Base-by-base conservation (phyloP, 2,329 filamentous ascomycete species). In the Cytospora paraplurivora region DNA sequence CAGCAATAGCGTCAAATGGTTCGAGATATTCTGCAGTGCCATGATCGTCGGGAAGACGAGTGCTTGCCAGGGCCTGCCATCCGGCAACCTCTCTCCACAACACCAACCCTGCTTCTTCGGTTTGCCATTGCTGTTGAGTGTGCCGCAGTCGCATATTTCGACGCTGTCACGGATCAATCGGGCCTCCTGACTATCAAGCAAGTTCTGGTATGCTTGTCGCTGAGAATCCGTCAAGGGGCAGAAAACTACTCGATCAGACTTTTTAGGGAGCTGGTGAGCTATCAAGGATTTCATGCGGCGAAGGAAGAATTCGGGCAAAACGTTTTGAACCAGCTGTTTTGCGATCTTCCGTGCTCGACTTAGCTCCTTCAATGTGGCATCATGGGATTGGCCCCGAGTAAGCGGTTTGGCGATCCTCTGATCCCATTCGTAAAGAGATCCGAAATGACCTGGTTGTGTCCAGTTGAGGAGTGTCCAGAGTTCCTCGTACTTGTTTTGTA, bases 401-500 rank as follows among this genome's bases (percentile, higher is more conserved):
- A 99, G 79, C 0, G 94, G 95, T 27, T 88, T 85, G 59, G 88
- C 88, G 64, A 99, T 92, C 44, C 85, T 87, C 21, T 84, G 81
- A 70, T 87, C 89, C 95, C 95, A 99, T 50, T 91, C 90, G 6
- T 84, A 79, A 11, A 90, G 71, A 0, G 81, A 81, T 17, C 85
- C 85, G 61, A 88, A 84, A 54, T 82, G 77, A 0, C 93, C 94
- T 0, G 95, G 95, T 69, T 96, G 95, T 0, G 93, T 93, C 95
- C 95, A 99, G 73, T 99, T 96, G 3, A 99, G 80, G 0, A 99
- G 81, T 0, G 93, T 96, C 94, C 94, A 99, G 0, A 99, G 82
- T 74, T 99, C 95, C 72, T 97, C 92, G 73, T 99, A 99, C 68
- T 92, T 95, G 75, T 99, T 99, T 73, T 99, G 95, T 52, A 99